Conservation (phyloP, 2,329 filamentous ascomycete genomes). For the Fusarium begoniae region DNA sequence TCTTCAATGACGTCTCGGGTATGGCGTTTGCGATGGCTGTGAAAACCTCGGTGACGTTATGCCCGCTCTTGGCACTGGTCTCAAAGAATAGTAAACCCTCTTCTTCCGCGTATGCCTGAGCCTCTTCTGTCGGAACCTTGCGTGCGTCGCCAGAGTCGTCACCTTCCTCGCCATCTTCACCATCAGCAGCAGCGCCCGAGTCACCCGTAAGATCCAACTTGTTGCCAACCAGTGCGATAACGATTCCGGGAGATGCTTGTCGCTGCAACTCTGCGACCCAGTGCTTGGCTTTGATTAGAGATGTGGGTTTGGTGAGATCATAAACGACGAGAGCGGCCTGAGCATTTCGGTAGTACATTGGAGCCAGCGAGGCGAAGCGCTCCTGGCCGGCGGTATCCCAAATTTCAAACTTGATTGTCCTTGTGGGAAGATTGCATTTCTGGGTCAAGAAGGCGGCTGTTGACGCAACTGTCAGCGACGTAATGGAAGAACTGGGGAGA, state of each 20-base stretch:
- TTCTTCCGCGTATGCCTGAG: slow-evolving; percentile 92
- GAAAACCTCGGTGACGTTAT: slow-evolving; percentile 95
- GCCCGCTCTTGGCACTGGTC: slow-evolving; percentile 95
- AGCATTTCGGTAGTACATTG: slow-evolving; percentile 99
- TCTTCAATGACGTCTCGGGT: slow-evolving; percentile 95
- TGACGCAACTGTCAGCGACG: slow-evolving; percentile 21
- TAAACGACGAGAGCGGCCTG: slow-evolving; percentile 98
- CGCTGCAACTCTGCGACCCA: slow-evolving; percentile 98
- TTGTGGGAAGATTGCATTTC: slow-evolving; percentile 94
- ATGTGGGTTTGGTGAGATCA: slow-evolving; percentile 96
- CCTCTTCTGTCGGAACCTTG: slow-evolving; percentile 91
- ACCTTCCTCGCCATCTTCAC: slow-evolving; percentile 64
- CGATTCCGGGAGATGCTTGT: slow-evolving; percentile 94
- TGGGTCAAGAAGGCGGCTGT: slow-evolving; percentile 96
- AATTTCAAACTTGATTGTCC: slow-evolving; percentile 94
- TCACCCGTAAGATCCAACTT: slow-evolving; percentile 88
- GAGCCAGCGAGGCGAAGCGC: slow-evolving; percentile 93
- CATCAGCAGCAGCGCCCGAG: slow-evolving; percentile 51
- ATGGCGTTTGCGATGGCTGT: slow-evolving; percentile 98
- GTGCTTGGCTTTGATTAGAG: slow-evolving; percentile 95
- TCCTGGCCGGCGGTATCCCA: slow-evolving; percentile 99
- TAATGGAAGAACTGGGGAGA: background rate
- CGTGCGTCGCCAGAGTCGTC: slow-evolving; percentile 77
- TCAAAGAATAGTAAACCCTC: slow-evolving; percentile 96
- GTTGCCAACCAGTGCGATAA: slow-evolving; percentile 97